Base-by-base conservation (phyloP, 495 filamentous ascomycete genomes). In the Thozetella sp. region DNA sequence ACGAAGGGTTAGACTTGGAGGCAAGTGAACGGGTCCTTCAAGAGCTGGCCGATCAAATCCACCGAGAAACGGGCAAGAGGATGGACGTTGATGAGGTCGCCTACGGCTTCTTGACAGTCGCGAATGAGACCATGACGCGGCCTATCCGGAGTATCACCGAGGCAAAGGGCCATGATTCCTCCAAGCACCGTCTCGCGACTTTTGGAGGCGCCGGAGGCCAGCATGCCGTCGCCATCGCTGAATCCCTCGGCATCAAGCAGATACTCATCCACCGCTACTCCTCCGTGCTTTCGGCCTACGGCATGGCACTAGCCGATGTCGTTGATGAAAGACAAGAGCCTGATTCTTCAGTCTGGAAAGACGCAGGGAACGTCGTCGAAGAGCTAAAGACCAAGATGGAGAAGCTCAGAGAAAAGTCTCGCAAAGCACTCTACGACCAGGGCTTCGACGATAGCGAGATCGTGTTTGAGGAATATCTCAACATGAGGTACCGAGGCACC, bases 161-260 rank as follows among this genome's bases (percentile, higher is more conserved):
- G 73, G 93, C 93, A 20, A 92, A 93, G 71, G 95, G 95, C 1
- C 89, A 97, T 67, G 93, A 97, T 70, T 94, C 93, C 2, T 92
- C 91, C 2, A 90, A 89, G 65, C 95, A 98, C 72, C 80, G 92
- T 6, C 81, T 98, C 43, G 93, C 93, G 1, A 93, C 90, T 0
- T 98, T 99, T 76, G 95, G 95, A 22, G 95, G 95, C 25, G 95
- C 95, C 1, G 95, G 95, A 51, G 95, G 95, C 1, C 95, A 99
- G 70, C 95, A 99, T 66, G 95, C 95, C 4, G 91, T 95, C 19
- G 93, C 92, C n/a, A 97, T 99, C 66, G 95, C 94, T 12, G 90
- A 93, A 63, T 89, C 88, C 20, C 79, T 99, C 20, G 93, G 94
- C 0, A 92, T 99, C 63, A 82, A 78, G 25, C 91, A 96, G 69